Conservation (phyloP, 805 yeast species). For the Candida stauntonica region DNA sequence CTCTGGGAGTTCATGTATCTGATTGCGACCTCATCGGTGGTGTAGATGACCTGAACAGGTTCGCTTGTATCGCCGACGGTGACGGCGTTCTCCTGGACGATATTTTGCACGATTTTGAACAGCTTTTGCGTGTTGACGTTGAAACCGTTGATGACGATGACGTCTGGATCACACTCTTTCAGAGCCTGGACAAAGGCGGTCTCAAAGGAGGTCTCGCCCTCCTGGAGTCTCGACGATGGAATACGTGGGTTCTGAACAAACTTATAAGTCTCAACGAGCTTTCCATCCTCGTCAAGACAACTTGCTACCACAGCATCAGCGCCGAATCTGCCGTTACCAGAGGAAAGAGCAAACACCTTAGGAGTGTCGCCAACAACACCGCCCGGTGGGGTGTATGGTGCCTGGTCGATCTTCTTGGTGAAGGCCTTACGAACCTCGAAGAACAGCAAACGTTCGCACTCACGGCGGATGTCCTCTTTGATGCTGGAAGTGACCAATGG, state of each 20-base stretch:
- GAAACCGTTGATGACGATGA: constrained; percentile 84
- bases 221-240: constrained; percentile 36
- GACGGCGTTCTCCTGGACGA: constrained; percentile 46
- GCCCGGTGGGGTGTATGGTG: constrained; percentile 82
- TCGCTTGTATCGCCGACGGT: constrained; percentile 43
- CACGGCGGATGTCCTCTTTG: constrained; percentile 75
- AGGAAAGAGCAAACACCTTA: constrained; percentile 72
- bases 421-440: constrained; percentile 67
- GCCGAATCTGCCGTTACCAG: constrained; percentile 79
- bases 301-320: constrained; percentile 85
- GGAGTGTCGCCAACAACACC: constrained; percentile 80
- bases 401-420: constrained; percentile 76
- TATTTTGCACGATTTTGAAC: constrained; percentile 46
- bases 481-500: constrained; percentile 68
- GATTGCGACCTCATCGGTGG: constrained; percentile 89
- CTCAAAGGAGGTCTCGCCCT: constrained; percentile 57
- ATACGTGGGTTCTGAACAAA: constrained; percentile 67
- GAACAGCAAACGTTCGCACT: constrained; percentile 67
- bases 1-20: constrained; percentile 76
- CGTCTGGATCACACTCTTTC: constrained; percentile 74
- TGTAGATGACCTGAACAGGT: constrained; percentile 63
- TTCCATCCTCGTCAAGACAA: constrained; percentile 74
- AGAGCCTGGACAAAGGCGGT: constrained; percentile 57
- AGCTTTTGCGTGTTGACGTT: constrained; percentile 67
- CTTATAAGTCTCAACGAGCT: constrained; percentile 69